phyloP scores from a whole-genome alignment of 1,139 yeast species.

The Saccharomyces hybrid region DNA sequence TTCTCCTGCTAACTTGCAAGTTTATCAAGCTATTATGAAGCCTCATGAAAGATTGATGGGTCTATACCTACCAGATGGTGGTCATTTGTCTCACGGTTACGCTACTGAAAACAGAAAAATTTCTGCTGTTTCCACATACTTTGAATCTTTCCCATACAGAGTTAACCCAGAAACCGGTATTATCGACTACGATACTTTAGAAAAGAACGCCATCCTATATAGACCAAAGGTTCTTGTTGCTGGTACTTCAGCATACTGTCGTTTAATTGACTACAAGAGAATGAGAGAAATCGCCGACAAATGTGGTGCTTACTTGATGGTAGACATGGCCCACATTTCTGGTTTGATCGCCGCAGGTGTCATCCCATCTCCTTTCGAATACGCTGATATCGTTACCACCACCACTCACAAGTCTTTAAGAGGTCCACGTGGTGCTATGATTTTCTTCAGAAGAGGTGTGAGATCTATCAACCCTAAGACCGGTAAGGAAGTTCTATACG shows the following conservation, averaged over 20 bases:
- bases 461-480: slow-evolving; percentile 84
- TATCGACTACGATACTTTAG: slow-evolving; percentile 91
- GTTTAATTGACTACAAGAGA: slow-evolving; percentile 88
- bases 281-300: slow-evolving; percentile 95
- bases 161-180: slow-evolving; percentile 85
- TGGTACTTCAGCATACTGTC: slow-evolving; percentile 95
- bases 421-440: slow-evolving; percentile 99
- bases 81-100: slow-evolving; percentile 96
- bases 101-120: slow-evolving; percentile 94
- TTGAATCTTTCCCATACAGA: slow-evolving; percentile 97
- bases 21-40: slow-evolving; percentile 87
- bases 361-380: slow-evolving; percentile 90
- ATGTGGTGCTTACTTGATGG: slow-evolving; percentile 92
- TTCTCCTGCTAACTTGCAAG: slow-evolving; percentile 95
- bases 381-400: slow-evolving; percentile 95
- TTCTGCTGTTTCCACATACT: slow-evolving; percentile 91
- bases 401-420: slow-evolving; percentile 97
- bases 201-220: slow-evolving; percentile 78
- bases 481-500: slow-evolving; percentile 82
- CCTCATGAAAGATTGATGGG: slow-evolving; percentile 97
- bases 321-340: slow-evolving; percentile 97
- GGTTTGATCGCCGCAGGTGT: slow-evolving; percentile 96
- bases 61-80: slow-evolving; percentile 94
- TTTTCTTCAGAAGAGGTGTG: slow-evolving; percentile 94
- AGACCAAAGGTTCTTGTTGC: slow-evolving; percentile 96